These are phyloP conservation scores for Clathrospora elynae DNA, from an alignment of 2,329 filamentous ascomycete species.

Conservation along the genomic window DNA sequence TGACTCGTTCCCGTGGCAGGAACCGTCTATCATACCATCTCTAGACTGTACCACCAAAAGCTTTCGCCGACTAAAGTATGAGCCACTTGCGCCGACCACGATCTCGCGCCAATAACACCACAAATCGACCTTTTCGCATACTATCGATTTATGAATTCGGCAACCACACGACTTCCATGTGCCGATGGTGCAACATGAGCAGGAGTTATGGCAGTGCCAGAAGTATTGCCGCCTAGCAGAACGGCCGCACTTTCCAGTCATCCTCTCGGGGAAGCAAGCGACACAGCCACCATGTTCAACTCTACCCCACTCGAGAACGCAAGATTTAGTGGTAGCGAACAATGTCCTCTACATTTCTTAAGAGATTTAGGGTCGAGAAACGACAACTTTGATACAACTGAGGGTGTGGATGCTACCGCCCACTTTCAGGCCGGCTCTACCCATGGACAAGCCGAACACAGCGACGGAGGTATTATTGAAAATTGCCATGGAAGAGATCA, in stretches of 20 bases:
- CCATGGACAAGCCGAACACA: constrained; percentile 4
- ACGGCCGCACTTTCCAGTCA: constrained; percentile 8
- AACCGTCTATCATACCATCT: too few species aligned
- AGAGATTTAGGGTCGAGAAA: constrained; percentile 5
- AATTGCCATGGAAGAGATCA: constrained; percentile 4
- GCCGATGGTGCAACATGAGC: too few species aligned
- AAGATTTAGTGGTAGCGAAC: constrained; percentile 3
- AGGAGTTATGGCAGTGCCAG: too few species aligned
- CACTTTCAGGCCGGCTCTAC: constrained; percentile 2
- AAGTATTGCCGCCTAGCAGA: constrained; percentile 4
- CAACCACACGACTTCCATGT: too few species aligned
- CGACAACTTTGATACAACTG: constrained; percentile 3
- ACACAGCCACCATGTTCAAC: constrained; percentile 7
- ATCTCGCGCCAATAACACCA: too few species aligned
- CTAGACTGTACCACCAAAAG: too few species aligned
- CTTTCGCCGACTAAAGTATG: too few species aligned
- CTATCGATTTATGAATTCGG: too few species aligned
- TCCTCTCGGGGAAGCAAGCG: constrained; percentile 6
- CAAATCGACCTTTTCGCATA: too few species aligned
- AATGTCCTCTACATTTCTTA: constrained; percentile 3
- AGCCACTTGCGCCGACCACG: too few species aligned
- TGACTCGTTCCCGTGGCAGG: too few species aligned
- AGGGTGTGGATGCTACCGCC: constrained; percentile 4
- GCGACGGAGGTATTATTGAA: constrained; percentile 3
- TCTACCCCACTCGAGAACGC: constrained; percentile 3